Evolutionary conservation across 768 basidiomycete genomes (phyloP), one percentile per base, ranked within the genome.

Genomic region (Mycena vulgaris): DNA sequence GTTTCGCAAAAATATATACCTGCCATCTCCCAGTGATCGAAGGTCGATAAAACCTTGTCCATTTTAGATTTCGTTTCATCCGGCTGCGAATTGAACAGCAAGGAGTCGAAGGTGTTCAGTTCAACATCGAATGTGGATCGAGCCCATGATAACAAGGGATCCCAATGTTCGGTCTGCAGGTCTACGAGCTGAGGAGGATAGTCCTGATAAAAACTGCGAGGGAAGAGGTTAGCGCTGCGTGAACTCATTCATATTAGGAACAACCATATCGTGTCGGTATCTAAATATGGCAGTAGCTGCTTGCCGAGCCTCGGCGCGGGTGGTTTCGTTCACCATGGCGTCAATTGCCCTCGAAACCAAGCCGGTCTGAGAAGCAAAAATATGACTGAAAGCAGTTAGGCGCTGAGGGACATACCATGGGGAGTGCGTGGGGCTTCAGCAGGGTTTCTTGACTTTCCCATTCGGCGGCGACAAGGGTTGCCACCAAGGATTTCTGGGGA

Each of bases 191-290:
- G 86, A 27, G 88, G 88, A 10, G 96, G 95, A 70, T 90, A 84
- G 53, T 94, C 88, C 77, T 94, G 89, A 75, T 94, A 92, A 83
- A 97, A 98, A 77, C 95, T 97, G 75, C 27, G 59, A 67, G 25
- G 61, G 49, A 48, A 60, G n/a, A 25, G 14, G 49, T 59, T 56
- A 63, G 61, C 27, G 25, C 60, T 21, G 35, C 35, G 19, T 14
- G 19, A 30, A 39, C 37, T 31, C 27, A 60, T 52, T 40, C 39
- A 63, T 59, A 40, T 10, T 45, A 28, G 25, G 25, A 63, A 76
- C 83, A 63, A 95, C 95, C 94, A 96, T 69, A 98, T 89, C 1
- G 98, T 96, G 79, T 99, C 98, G 2, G 97, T 98, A 76, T 98
- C 95, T 33, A 99, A 83, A 80, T 98, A 99, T 66, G 90, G 88